These are phyloP conservation scores for Penicillium paradoxum DNA, from an alignment of 495 filamentous ascomycete species.

Conservation along the genomic window DNA sequence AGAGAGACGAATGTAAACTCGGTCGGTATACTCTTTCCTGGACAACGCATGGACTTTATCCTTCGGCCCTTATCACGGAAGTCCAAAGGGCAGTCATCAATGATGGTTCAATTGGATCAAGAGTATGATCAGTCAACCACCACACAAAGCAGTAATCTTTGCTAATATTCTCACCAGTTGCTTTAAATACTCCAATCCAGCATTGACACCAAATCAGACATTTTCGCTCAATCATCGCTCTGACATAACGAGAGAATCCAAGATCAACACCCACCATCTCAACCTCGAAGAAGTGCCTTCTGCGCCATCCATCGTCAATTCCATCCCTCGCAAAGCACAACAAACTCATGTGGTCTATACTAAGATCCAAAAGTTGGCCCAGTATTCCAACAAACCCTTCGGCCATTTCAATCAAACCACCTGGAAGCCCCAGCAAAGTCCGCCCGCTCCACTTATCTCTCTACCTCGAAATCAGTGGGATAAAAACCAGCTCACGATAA, in stretches of 20 bases:
- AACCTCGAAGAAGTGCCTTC: conserved; percentile 26
- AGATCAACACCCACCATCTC: conserved; percentile 5
- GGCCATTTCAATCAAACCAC: conserved; percentile 47
- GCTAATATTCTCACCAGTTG: conserved; percentile 24
- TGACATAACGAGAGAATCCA: background rate
- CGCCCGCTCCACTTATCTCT: conserved; percentile 23
- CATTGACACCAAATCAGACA: conserved; percentile 36
- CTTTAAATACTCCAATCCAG: conserved; percentile 45
- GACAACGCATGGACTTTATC: conserved; percentile 47
- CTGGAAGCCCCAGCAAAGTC: conserved; percentile 37
- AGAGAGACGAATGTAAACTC: conserved; percentile 20
- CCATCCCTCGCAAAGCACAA: conserved; percentile 26
- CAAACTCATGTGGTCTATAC: conserved; percentile 47
- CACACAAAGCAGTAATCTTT: background rate
- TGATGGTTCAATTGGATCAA: conserved; percentile 40
- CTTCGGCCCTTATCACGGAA: conserved; percentile 14
- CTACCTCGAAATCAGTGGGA: conserved; percentile 38
- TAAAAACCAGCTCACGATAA: conserved; percentile 35
- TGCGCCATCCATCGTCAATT: conserved; percentile 13
- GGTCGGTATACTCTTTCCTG: conserved; percentile 44
- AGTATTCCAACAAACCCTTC: conserved; percentile 36
- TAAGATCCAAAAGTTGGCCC: conserved; percentile 41
- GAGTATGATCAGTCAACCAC: conserved; percentile 23
- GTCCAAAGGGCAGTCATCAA: conserved; percentile 11
- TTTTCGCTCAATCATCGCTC: conserved; percentile 28